Percentiles rank a stretch among this genome's conserved stretches.
phyloP scores from a whole-genome alignment of 139 green algal genomes.

The Coelastrella sp. region DNA sequence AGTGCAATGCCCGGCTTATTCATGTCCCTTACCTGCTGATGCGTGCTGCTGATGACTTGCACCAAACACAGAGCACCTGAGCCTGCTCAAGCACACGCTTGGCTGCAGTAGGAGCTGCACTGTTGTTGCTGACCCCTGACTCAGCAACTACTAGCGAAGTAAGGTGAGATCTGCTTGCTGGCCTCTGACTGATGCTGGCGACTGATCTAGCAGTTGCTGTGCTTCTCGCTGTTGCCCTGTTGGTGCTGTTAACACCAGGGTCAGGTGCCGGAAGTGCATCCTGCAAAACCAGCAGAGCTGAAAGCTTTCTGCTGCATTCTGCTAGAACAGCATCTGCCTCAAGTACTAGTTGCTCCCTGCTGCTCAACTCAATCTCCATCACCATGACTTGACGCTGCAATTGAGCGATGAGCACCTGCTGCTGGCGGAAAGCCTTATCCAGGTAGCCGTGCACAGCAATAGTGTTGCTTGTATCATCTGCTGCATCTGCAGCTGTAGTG shows the following conservation, averaged over 20 bases:
- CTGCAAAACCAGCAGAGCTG: neutral
- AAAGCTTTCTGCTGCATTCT: neutral
- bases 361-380: conserved; percentile 23
- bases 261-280: neutral
- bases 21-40: neutral
- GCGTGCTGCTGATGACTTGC: neutral
- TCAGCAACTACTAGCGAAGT: neutral
- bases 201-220: neutral
- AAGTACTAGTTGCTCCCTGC: conserved; percentile 10
- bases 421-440: conserved; percentile 6
- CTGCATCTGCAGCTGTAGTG: neutral
- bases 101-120: neutral
- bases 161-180: neutral
- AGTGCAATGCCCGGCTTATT: no score
- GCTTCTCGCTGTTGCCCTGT: neutral
- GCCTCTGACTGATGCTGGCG: neutral
- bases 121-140: neutral
- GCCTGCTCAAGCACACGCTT: neutral
- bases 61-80: neutral
- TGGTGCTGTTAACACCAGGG: neutral
- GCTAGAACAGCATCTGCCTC: conserved; percentile 36
- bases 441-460: neutral
- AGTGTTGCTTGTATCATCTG: neutral
- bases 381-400: conserved; percentile 23
- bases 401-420: conserved; percentile 24